Conservation (phyloP, 805 yeast species). For the Suhomyces faveliae region DNA sequence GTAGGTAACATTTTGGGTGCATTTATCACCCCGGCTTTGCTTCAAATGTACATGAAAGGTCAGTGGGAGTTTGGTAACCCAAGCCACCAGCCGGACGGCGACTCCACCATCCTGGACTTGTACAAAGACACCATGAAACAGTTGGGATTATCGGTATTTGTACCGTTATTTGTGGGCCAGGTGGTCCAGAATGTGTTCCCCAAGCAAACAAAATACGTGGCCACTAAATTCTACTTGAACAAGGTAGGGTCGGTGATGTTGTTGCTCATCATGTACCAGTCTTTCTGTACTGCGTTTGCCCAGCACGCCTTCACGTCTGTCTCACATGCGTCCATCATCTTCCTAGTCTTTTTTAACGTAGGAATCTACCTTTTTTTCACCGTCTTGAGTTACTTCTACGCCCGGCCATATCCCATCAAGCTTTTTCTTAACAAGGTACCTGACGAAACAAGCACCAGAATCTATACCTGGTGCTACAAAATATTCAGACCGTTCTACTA, state of each 20-base stretch:
- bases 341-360: slow-evolving; percentile 78
- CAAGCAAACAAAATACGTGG: slow-evolving; percentile 57
- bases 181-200: slow-evolving; percentile 71
- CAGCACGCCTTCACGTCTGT: slow-evolving; percentile 76
- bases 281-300: slow-evolving; percentile 84
- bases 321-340: slow-evolving; percentile 64
- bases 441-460: slow-evolving; percentile 37
- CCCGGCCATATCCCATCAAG: slow-evolving; percentile 58
- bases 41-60: slow-evolving; percentile 63
- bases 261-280: slow-evolving; percentile 70
- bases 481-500: slow-evolving; percentile 66
- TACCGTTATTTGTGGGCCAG: slow-evolving; percentile 89
- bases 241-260: slow-evolving; percentile 82
- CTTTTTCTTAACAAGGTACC: slow-evolving; percentile 48
- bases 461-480: slow-evolving; percentile 46
- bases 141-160: slow-evolving; percentile 77
- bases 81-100: slow-evolving; percentile 46
- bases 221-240: slow-evolving; percentile 55
- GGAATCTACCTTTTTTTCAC: slow-evolving; percentile 82
- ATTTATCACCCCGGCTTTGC: slow-evolving; percentile 80
- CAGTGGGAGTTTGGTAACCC: slow-evolving; percentile 82
- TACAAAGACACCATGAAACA: slow-evolving; percentile 84
- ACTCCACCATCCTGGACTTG: slow-evolving; percentile 49
- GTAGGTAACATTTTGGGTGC: slow-evolving; percentile 85
- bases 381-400: slow-evolving; percentile 51